Conservation (phyloP, 2,329 filamentous ascomycete species). For the Capronia coronata region DNA sequence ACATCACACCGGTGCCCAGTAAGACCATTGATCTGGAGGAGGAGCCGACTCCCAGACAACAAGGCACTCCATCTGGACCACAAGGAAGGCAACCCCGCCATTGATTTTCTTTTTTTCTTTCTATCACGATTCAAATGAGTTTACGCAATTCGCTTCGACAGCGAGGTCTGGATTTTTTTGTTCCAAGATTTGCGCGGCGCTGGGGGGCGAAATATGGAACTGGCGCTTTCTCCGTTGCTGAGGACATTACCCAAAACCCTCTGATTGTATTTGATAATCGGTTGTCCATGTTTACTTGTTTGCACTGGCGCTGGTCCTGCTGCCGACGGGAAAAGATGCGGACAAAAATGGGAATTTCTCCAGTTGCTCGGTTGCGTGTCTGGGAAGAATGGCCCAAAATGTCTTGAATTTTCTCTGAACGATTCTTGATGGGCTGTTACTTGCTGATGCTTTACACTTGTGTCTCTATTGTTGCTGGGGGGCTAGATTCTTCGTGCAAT, state of each 20-base stretch:
- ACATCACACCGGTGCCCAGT: conserved; percentile 23
- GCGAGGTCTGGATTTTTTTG: conserved; percentile 21
- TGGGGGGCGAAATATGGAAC: conserved; percentile 19
- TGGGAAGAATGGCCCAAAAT: neutral
- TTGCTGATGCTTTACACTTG: too few species aligned
- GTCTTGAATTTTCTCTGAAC: neutral
- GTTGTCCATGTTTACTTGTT: conserved; percentile 1
- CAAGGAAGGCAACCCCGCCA: conserved; percentile 3
- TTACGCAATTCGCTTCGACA: conserved; percentile 16
- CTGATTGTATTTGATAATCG: conserved; percentile 8
- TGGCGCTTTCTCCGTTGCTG: conserved; percentile 3
- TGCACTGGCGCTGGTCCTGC: neutral
- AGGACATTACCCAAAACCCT: conserved; percentile 2
- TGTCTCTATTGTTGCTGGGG: neutral
- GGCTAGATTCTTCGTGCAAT: neutral
- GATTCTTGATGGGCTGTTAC: neutral
- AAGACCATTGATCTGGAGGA: conserved; percentile 23
- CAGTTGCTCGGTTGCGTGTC: neutral
- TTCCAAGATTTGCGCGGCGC: conserved; percentile 24
- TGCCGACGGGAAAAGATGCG: neutral
- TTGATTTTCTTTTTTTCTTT: conserved; percentile 13
- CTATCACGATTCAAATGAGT: conserved; percentile 20
- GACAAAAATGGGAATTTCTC: neutral
- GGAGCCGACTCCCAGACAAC: conserved; percentile 22
- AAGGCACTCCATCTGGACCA: conserved; percentile 12